Evolutionary conservation across 176 grass and related monocot genomes (phyloP), one percentile per base, ranked within the genome.

Genomic region (Hordeum vulgare): DNA sequence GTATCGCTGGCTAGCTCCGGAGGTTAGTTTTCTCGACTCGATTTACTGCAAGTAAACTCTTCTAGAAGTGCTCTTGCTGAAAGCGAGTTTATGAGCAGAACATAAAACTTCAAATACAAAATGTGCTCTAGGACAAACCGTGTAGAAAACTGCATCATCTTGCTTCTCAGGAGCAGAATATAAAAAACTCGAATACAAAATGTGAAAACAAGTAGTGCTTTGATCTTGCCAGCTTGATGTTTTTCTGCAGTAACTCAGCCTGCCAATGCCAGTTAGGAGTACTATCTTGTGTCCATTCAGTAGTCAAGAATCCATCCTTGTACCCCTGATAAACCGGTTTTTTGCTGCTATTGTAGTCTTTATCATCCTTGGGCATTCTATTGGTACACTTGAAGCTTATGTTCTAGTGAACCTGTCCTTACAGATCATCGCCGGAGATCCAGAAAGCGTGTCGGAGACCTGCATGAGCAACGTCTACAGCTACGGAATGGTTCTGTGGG

Each of bases 391-490:
- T n/a, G 23, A 23, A 57, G 24, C 34, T 60, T 17, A 49, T 78
- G 84, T 12, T 39, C 37, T 42, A 56, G 53, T n/a, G 17, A 78
- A 65, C 44, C 3, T 60, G 33, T 75, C 69, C 63, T 90, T 80
- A 59, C 89, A 99, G 96, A 90, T 99, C 74, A 99, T 99, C 34
- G 93, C 93, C 1, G 96, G 96, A 47, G 96, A 99, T 80, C 93
- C 96, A 0, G 96, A 99, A 80, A 96, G 83, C 2, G 96, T 92
- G 51, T 87, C 91, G 0, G 96, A 99, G 64, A 94, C 89, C 18
- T 94, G 83, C 89, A 99, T 96, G 96, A 99, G 96, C 91, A 99
- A 99, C 64, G 89, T 94, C 49, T 99, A 96, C 77, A 96, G 93
- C 70, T 99, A 92, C 25, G 93, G 96, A 15, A 99, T 99, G 96